A percentile compares a stretch with the other conserved stretches of the same genome.
Evolutionary conservation across 176 grass and related monocot species (phyloP).

Genomic region (Puya raimondii): DNA sequence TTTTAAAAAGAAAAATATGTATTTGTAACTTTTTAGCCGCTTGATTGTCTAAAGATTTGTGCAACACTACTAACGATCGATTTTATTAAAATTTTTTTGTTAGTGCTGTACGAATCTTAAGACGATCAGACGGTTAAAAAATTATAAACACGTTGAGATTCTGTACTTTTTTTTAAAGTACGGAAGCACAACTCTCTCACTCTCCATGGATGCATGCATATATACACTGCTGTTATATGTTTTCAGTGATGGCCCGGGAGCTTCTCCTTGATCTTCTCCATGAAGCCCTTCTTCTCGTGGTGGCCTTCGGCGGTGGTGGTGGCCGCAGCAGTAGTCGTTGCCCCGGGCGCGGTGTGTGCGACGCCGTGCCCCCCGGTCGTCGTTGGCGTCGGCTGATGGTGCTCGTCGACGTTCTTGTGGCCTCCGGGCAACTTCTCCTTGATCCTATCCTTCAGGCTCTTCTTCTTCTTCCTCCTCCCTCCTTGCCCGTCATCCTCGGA

Average conservation of each 20-base stretch:
- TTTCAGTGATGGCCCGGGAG: constrained; percentile 54
- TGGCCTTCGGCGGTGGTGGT: constrained; percentile 10
- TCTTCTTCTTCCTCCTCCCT: background rate
- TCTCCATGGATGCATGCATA: too few relatives aligned
- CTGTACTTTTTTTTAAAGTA: too few relatives aligned
- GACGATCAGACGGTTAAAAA: too few relatives aligned
- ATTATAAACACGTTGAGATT: too few relatives aligned
- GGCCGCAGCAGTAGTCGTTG: constrained; percentile 13
- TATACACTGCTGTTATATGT: background rate
- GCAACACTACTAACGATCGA: too few relatives aligned
- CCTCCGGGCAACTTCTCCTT: background rate
- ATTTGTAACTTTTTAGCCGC: too few relatives aligned
- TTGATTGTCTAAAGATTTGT: too few relatives aligned
- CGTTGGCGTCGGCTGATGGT: background rate
- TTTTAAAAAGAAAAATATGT: too few relatives aligned
- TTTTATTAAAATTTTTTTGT: too few relatives aligned
- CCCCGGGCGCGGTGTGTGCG: background rate
- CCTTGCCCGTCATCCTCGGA: background rate
- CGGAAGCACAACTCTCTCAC: too few relatives aligned
- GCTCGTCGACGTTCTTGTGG: background rate
- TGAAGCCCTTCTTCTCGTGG: constrained; percentile 74
- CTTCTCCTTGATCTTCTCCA: constrained; percentile 86
- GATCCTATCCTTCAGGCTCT: background rate
- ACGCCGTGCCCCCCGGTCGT: background rate
- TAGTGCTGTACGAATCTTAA: too few relatives aligned